Percentiles rank a stretch among this genome's conserved stretches.
Conservation (phyloP, 2,329 filamentous ascomycete genomes). For the Fusarium protoensiforme region DNA sequence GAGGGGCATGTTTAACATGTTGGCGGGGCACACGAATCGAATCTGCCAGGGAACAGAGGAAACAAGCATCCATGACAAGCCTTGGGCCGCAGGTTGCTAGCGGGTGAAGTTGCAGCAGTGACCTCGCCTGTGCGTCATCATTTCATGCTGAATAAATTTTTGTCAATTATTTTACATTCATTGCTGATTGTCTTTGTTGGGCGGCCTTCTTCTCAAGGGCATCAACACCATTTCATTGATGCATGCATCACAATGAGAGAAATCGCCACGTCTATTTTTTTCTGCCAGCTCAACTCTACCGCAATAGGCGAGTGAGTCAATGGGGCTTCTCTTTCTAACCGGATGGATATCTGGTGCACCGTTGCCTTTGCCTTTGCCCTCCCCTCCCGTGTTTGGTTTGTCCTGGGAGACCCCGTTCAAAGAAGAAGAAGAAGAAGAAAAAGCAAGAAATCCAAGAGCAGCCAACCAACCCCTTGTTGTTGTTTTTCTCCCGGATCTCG, state of each 20-base stretch:
- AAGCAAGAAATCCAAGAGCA: slow-evolving; percentile 27
- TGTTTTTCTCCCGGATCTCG: slow-evolving; percentile 24
- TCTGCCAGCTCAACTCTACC: slow-evolving; percentile 17
- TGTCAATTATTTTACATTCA: slow-evolving; percentile 1
- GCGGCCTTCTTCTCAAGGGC: slow-evolving; percentile 16
- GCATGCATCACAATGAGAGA: slow-evolving; percentile 30
- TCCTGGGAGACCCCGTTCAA: slow-evolving; percentile 12
- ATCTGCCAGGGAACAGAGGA: slow-evolving; percentile 20
- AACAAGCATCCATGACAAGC: slow-evolving; percentile 35
- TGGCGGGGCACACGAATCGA: slow-evolving; percentile 34
- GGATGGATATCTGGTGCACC: slow-evolving; percentile 21
- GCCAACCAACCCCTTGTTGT: slow-evolving; percentile 13
- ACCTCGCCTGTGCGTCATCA: slow-evolving; percentile 36
- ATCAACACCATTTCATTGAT: slow-evolving; percentile 26
- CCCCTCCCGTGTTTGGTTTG: slow-evolving; percentile 6
- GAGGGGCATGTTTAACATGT: slow-evolving; percentile 38
- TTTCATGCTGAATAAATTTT: slow-evolving; percentile 11
- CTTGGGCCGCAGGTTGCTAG: slow-evolving; percentile 26
- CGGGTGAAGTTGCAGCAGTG: slow-evolving; percentile 32
- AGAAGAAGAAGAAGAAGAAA: slow-evolving; percentile 10
- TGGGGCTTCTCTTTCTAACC: slow-evolving; percentile 29
- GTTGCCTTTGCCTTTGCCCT: slow-evolving; percentile 19
- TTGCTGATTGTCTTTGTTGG: slow-evolving; percentile 15
- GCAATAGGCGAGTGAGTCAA: slow-evolving; percentile 30
- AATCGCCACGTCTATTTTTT: slow-evolving; percentile 36